A percentile compares a stretch with the other conserved stretches of the same genome.
These are phyloP conservation scores for Lentinus tigrinus DNA, from an alignment of 768 basidiomycete genomes.

Conservation along the genomic window DNA sequence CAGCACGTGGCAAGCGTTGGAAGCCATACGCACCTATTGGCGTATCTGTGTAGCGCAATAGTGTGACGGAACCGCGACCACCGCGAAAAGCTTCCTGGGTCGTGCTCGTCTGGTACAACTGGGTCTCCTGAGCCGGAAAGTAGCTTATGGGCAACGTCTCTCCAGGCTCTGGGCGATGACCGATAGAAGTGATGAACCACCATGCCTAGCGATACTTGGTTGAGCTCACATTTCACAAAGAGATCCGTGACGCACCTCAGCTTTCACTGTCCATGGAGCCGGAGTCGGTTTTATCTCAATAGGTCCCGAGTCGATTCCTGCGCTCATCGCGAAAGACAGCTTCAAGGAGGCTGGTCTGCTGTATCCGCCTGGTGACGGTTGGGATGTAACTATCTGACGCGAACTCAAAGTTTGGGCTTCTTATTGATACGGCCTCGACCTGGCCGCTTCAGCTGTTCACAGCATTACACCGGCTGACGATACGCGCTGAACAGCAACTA, in stretches of 20 bases:
- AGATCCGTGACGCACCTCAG: slow-evolving; percentile 7
- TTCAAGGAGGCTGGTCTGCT: not conserved
- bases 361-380: not conserved
- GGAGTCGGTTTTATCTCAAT: not conserved
- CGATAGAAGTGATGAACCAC: slow-evolving; percentile 16
- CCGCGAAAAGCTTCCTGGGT: slow-evolving; percentile 6
- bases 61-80: slow-evolving; percentile 8
- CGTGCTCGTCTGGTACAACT: slow-evolving; percentile 5
- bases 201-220: slow-evolving; percentile 2
- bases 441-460: too few relatives aligned
- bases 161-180: slow-evolving; percentile 5
- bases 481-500: too few relatives aligned
- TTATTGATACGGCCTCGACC: too few relatives aligned
- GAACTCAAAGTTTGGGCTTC: not conserved
- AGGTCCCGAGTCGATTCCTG: not conserved
- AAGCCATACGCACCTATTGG: slow-evolving; percentile 6
- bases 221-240: not conserved
- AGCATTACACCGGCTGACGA: not conserved
- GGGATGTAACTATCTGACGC: not conserved
- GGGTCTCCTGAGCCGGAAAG: slow-evolving; percentile 12
- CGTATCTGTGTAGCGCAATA: slow-evolving; percentile 6
- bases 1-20: not conserved
- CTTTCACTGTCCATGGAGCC: slow-evolving; percentile 12
- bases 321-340: not conserved
- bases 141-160: slow-evolving; percentile 17